A percentile compares a stretch with the other conserved stretches of the same genome.
Evolutionary conservation across 2,329 filamentous ascomycete genomes (phyloP).

Genomic region (Zasmidium cellare): DNA sequence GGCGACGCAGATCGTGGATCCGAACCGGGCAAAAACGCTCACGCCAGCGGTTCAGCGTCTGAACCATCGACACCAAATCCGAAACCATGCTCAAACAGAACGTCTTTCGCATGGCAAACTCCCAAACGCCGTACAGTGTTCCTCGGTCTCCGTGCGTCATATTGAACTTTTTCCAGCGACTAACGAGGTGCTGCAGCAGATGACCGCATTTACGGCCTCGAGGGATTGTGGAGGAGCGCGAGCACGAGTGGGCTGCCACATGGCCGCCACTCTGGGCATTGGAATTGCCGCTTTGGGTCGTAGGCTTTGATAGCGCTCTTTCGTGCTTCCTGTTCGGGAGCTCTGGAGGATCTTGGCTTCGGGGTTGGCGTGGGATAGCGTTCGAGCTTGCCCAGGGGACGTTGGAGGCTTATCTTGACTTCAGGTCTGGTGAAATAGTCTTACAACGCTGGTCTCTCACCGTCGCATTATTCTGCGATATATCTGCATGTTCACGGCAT

Average conservation of each 20-base stretch:
- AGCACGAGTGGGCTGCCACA: background rate
- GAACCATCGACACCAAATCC: background rate
- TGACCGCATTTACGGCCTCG: background rate
- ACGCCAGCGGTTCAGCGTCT: background rate
- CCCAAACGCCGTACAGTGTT: background rate
- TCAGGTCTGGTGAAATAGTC: background rate
- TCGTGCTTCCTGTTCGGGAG: background rate
- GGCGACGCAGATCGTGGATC: background rate
- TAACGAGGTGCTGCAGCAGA: background rate
- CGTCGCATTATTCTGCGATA: no score
- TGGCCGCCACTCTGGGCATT: constrained; percentile 1
- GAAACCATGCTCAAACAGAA: no score
- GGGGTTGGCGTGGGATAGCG: background rate
- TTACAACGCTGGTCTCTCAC: background rate
- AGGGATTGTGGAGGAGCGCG: background rate
- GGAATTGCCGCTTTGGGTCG: background rate
- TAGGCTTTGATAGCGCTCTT: background rate
- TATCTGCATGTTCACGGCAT: no score
- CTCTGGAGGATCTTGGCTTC: background rate
- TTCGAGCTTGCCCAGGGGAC: background rate
- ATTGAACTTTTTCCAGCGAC: background rate
- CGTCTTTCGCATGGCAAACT: background rate
- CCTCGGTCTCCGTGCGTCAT: background rate
- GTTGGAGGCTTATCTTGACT: background rate
- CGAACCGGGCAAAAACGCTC: background rate